These are phyloP conservation scores for Lentinula sp. DNA, from an alignment of 768 basidiomycete species.

Conservation along the genomic window DNA sequence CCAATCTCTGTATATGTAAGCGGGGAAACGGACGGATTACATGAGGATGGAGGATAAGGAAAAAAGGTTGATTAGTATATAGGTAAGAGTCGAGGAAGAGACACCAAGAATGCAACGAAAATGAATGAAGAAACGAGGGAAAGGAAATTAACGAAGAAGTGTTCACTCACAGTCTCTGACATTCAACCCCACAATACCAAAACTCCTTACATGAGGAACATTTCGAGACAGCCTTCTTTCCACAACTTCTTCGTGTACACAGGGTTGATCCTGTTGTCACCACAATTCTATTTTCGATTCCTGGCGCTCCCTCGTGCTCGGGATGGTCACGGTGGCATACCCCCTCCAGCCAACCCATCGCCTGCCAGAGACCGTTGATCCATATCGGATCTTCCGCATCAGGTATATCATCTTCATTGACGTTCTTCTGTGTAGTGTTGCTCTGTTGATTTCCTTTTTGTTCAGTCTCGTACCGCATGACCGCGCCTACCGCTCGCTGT, in stretches of 20 bases:
- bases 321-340: not conserved
- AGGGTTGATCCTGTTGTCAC: not conserved
- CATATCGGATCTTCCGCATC: slow-evolving; percentile 1
- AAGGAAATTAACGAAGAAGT: not conserved
- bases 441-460: not conserved
- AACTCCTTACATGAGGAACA: slow-evolving; percentile 1
- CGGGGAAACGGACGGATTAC: not conserved
- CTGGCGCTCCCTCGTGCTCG: not conserved
- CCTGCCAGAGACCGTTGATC: slow-evolving; percentile 1
- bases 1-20: not conserved
- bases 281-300: not conserved
- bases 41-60: not conserved
- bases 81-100: no score
- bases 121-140: no score
- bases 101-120: no score
- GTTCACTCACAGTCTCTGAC: not conserved
- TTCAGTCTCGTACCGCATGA: not conserved
- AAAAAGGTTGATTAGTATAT: not conserved
- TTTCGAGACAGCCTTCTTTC: not conserved
- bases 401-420: not conserved
- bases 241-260: not conserved
- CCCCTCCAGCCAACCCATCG: not conserved
- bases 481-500: not conserved
- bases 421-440: not conserved
- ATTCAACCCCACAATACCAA: slow-evolving; percentile 2